Evolutionary conservation across 805 yeast genomes (phyloP), one percentile per base, ranked within the genome.

Genomic region (Lipomyces kockii): DNA sequence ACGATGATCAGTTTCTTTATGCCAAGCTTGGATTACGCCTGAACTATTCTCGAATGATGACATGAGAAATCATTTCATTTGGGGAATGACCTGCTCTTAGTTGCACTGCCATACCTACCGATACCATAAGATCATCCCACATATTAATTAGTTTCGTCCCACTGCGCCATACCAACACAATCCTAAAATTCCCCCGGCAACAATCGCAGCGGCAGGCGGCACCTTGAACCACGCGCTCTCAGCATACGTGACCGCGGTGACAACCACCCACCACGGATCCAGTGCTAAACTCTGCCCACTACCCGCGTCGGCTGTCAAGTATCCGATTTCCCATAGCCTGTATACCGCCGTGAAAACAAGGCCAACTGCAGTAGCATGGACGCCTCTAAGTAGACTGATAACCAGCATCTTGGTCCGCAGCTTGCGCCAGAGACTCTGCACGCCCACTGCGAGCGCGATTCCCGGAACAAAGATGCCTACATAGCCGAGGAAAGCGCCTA

Each of bases 261-360:
- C 57, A n/a, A 63, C 66, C 56, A 57, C 61, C 69, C 69, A 66
- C 69, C 69, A 66, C 25, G 66, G 59, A 1, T 66, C 69, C 11
- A 35, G 22, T 3, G 63, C 69, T n/a, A 66, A 25, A 2, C 63
- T 57, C 20, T 35, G 49, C 20, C 69, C 69, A 4, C 22, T 27
- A 27, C 49, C 53, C 7, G 39, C n/a, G 20, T 55, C 25, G 14
- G 53, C 22, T 27, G 49, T 49, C 39, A 66, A 34, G 27, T 34
- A 66, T 5, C 69, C 69, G 7, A 54, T 29, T 27, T 63, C 58
- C 69, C 69, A 66, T 4, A 66, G 43, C 20, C 69, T 52, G 35
- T 63, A 66, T 12, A 66, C 60, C 2, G 69, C 69, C 3, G 67
- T 62, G 58, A 57, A 66, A 3, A 66, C 22, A 9, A 66, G 46